Conservation (phyloP, 2,329 filamentous ascomycete genomes). For the Fusarium chlamydosporum region DNA sequence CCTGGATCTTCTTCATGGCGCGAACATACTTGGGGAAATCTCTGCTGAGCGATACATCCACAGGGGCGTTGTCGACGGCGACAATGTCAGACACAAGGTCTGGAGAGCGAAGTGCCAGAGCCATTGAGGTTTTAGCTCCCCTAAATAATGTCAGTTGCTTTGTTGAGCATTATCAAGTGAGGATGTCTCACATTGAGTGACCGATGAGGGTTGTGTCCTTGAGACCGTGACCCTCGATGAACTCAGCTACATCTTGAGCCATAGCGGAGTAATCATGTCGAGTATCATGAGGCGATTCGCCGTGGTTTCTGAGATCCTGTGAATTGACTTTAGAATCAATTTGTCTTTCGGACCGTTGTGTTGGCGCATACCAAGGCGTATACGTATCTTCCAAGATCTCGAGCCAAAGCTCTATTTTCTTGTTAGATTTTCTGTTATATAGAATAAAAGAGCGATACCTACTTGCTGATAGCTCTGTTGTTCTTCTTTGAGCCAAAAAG, state of each 20-base stretch:
- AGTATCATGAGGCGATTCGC: slow-evolving; percentile 83
- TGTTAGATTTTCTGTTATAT: neutral
- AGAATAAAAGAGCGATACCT: slow-evolving; percentile 54
- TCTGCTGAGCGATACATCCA: slow-evolving; percentile 80
- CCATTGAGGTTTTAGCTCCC: slow-evolving; percentile 95
- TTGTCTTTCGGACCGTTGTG: slow-evolving; percentile 7
- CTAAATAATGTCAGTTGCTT: slow-evolving; percentile 55
- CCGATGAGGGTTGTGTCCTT: slow-evolving; percentile 83
- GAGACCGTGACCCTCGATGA: slow-evolving; percentile 80
- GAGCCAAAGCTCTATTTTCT: slow-evolving; percentile 76
- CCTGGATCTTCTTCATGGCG: slow-evolving; percentile 87
- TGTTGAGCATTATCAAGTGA: neutral
- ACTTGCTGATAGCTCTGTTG: slow-evolving; percentile 96
- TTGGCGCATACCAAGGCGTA: slow-evolving; percentile 78
- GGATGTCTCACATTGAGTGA: slow-evolving; percentile 82
- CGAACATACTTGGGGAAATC: slow-evolving; percentile 85
- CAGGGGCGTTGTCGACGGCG: slow-evolving; percentile 91
- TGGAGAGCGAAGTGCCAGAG: slow-evolving; percentile 80
- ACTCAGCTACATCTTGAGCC: slow-evolving; percentile 85
- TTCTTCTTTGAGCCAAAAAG: slow-evolving; percentile 97
- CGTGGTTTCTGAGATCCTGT: slow-evolving; percentile 92
- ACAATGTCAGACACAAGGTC: slow-evolving; percentile 78
- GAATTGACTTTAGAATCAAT: slow-evolving; percentile 33
- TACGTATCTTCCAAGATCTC: slow-evolving; percentile 83
- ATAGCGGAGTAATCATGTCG: slow-evolving; percentile 86